These are phyloP conservation scores for Leishmania gerbilli DNA, from an alignment of 208 protist genomes.

Conservation along the genomic window DNA sequence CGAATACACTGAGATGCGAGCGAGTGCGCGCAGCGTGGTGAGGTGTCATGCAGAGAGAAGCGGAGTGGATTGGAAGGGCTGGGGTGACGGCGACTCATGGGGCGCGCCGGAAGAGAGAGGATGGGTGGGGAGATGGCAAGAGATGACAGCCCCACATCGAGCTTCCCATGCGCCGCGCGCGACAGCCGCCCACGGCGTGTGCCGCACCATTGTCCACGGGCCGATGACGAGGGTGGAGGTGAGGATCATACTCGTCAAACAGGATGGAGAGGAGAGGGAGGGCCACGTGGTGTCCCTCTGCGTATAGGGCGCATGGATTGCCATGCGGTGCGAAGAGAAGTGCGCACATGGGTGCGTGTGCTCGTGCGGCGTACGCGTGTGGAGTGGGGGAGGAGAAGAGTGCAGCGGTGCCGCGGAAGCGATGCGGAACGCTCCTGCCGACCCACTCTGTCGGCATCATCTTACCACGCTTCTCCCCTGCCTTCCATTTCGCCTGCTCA, in stretches of 20 bases:
- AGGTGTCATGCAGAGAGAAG: background rate
- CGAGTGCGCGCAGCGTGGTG: background rate
- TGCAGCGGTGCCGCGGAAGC: background rate
- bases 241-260: background rate
- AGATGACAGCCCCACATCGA: background rate
- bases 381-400: background rate
- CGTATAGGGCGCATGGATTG: background rate
- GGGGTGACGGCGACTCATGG: background rate
- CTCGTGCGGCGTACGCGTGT: background rate
- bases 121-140: background rate
- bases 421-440: background rate
- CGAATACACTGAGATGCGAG: background rate
- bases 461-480: background rate
- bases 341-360: background rate
- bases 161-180: background rate
- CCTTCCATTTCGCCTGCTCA: background rate
- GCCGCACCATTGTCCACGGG: background rate
- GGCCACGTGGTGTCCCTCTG: background rate
- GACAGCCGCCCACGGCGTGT: background rate
- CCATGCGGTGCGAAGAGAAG: background rate
- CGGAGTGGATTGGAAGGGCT: background rate
- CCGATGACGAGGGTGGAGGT: background rate
- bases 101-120: background rate
- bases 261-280: background rate
- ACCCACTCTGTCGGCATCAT: background rate